Conservation (phyloP, 2,329 filamentous ascomycete genomes). For the Curvularia hawaiiensis region DNA sequence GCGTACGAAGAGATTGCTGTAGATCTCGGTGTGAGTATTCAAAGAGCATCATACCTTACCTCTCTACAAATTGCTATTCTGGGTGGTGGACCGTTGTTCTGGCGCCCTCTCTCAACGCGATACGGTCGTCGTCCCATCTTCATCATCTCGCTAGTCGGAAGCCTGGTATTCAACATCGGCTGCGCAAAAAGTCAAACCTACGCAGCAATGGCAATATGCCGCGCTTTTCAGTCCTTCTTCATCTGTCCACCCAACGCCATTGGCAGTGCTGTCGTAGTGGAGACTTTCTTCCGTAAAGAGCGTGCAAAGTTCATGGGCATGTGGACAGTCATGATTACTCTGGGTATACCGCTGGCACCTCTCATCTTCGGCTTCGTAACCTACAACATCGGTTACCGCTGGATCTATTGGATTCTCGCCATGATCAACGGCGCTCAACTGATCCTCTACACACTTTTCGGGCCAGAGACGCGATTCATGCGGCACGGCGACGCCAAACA, state of each 20-base stretch:
- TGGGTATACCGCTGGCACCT: slow-evolving; percentile 54
- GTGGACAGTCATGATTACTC: slow-evolving; percentile 60
- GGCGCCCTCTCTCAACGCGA: slow-evolving; percentile 60
- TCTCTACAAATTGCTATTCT: slow-evolving; percentile 62
- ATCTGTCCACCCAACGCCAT: slow-evolving; percentile 61
- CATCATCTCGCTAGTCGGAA: slow-evolving; percentile 56
- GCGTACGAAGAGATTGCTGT: slow-evolving; percentile 60
- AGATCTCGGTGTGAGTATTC: slow-evolving; percentile 57
- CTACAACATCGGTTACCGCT: slow-evolving; percentile 59
- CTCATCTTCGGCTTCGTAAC: slow-evolving; percentile 55
- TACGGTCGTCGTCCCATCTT: slow-evolving; percentile 62
- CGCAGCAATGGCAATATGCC: slow-evolving; percentile 56
- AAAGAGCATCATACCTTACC: slow-evolving; percentile 59
- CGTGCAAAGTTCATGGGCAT: slow-evolving; percentile 61
- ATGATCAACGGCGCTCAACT: slow-evolving; percentile 64
- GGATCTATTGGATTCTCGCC: slow-evolving; percentile 64
- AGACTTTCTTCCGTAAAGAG: slow-evolving; percentile 63
- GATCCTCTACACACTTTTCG: slow-evolving; percentile 59
- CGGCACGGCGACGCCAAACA: slow-evolving; percentile 46
- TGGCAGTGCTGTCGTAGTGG: slow-evolving; percentile 62
- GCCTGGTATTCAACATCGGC: slow-evolving; percentile 58
- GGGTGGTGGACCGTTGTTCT: slow-evolving; percentile 60
- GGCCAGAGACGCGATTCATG: slow-evolving; percentile 60
- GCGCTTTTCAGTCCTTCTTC: slow-evolving; percentile 61
- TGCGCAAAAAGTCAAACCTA: slow-evolving; percentile 58